phyloP scores from a whole-genome alignment of 352 stramenopile genomes.

The Phytophthora cactorum region DNA sequence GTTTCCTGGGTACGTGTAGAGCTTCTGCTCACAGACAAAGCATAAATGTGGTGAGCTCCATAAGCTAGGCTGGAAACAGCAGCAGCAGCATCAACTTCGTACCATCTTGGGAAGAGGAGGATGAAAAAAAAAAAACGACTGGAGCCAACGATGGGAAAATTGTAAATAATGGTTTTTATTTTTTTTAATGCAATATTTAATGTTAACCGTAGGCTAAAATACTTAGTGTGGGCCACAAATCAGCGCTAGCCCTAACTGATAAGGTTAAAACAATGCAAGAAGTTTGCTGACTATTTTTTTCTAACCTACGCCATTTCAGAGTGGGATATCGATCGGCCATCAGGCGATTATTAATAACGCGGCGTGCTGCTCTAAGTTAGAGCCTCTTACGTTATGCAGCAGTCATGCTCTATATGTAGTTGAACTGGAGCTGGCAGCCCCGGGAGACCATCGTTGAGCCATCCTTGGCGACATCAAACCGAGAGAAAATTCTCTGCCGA shows the following conservation, averaged over 20 bases:
- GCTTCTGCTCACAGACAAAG: slow-evolving; percentile 54
- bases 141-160: neutral
- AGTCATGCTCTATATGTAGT: too few species aligned
- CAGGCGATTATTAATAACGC: too few species aligned
- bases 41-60: neutral
- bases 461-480: too few species aligned
- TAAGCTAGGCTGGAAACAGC: neutral
- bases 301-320: slow-evolving; percentile 19
- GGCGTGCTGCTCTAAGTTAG: too few species aligned
- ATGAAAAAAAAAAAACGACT: slow-evolving; percentile 12
- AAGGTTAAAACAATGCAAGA: neutral
- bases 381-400: too few species aligned
- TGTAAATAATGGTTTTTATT: neutral
- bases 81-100: neutral
- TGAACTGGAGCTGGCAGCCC: neutral
- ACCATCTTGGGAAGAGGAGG: slow-evolving; percentile 12
- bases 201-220: neutral
- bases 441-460: too few species aligned
- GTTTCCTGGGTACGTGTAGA: slow-evolving; percentile 90
- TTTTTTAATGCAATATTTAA: neutral
- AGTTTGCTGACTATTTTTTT: slow-evolving; percentile 4
- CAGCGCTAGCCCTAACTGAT: neutral
- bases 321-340: neutral
- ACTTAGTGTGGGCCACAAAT: neutral
- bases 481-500: slow-evolving; percentile 2